Percentiles rank a stretch among this genome's conserved stretches.
Conservation (phyloP, 2,329 filamentous ascomycete genomes). For the Clonostachys chloroleuca region DNA sequence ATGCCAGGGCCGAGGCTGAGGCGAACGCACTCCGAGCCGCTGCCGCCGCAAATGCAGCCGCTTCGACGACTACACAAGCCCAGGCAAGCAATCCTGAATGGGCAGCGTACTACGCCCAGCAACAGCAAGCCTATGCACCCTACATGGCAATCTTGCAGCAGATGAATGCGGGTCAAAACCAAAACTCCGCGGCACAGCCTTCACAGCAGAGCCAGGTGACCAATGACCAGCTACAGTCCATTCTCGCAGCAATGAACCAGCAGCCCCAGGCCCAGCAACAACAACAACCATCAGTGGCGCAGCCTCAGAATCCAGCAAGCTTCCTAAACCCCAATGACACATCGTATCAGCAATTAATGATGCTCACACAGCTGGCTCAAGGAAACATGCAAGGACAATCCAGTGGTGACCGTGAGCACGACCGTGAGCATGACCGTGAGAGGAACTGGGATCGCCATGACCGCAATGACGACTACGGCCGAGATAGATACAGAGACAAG, state of each 20-base stretch:
- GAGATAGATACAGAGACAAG: conserved; percentile 22
- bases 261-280: conserved; percentile 19
- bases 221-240: conserved; percentile 35
- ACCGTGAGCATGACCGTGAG: conserved; percentile 12
- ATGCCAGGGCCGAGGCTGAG: conserved; percentile 23
- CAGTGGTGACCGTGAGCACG: conserved; percentile 8
- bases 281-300: conserved; percentile 11
- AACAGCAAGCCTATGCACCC: conserved; percentile 30
- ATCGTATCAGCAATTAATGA: conserved; percentile 32
- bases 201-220: conserved; percentile 12
- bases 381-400: conserved; percentile 14
- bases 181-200: conserved; percentile 9
- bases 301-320: conserved; percentile 9
- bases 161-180: conserved; percentile 24
- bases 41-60: conserved; percentile 3
- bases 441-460: conserved; percentile 21
- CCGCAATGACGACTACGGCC: conserved; percentile 20
- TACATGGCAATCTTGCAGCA: conserved; percentile 37
- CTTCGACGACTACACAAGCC: conserved; percentile 6
- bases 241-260: conserved; percentile 36
- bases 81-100: conserved; percentile 15
- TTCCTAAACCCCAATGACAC: conserved; percentile 30
- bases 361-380: conserved; percentile 29
- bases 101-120: conserved; percentile 17
- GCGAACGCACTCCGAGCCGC: conserved; percentile 19